phyloP scores from a whole-genome alignment of 495 filamentous ascomycete genomes.

The Elaphomyces granulatus region DNA sequence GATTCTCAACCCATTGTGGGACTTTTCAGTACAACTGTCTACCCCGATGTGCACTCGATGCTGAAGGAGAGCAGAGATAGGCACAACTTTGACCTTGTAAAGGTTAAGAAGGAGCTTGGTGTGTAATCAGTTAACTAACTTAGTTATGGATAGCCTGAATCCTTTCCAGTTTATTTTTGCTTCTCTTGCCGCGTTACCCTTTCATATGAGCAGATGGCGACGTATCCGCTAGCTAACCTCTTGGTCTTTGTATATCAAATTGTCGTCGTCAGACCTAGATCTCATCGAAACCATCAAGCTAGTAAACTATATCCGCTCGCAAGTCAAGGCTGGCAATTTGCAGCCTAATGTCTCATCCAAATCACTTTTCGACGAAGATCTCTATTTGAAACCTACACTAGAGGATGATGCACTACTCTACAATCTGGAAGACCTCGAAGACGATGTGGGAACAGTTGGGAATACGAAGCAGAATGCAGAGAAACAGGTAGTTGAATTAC shows the following conservation, averaged over 20 bases:
- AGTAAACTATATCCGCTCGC: slow-evolving; percentile 62
- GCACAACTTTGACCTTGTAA: slow-evolving; percentile 60
- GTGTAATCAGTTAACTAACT: slow-evolving; percentile 22
- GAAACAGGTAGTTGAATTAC: slow-evolving; percentile 49
- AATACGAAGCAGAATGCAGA: slow-evolving; percentile 20
- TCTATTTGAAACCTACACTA: slow-evolving; percentile 68
- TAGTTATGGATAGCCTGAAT: no score
- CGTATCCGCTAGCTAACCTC: slow-evolving; percentile 10
- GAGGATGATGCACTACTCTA: slow-evolving; percentile 82
- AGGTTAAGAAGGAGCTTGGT: slow-evolving; percentile 47
- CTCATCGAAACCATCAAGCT: slow-evolving; percentile 74
- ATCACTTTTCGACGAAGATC: slow-evolving; percentile 53
- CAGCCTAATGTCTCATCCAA: slow-evolving; percentile 41
- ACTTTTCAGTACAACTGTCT: slow-evolving; percentile 55
- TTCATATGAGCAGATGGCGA: not conserved
- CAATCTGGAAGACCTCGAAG: slow-evolving; percentile 60
- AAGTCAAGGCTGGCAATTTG: slow-evolving; percentile 36
- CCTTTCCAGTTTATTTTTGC: no score
- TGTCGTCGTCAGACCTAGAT: slow-evolving; percentile 43
- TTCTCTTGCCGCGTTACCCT: not conserved
- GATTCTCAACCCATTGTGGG: slow-evolving; percentile 52
- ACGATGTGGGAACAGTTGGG: slow-evolving; percentile 15
- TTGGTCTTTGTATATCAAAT: slow-evolving; percentile 1
- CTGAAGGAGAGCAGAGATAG: slow-evolving; percentile 56
- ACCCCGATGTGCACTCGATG: slow-evolving; percentile 50